Evolutionary conservation across 768 basidiomycete genomes (phyloP).

Genomic region (Clavaria fumosa): DNA sequence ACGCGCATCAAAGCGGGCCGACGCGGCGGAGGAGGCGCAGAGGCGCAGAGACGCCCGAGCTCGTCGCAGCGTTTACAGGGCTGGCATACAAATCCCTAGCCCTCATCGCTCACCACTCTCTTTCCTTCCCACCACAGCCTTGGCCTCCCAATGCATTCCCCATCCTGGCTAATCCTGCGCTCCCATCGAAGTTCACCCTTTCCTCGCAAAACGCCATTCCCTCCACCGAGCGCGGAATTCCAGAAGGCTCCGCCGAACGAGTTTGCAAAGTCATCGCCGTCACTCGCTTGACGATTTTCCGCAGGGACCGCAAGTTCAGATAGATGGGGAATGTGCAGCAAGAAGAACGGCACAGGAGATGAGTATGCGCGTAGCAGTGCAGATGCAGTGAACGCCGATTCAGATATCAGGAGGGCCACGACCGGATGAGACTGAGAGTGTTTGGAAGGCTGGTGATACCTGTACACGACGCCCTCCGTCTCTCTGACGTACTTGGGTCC

Average conservation of each 20-base stretch:
- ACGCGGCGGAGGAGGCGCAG: too few relatives aligned
- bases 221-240: constrained; percentile 50
- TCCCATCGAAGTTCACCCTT: constrained; percentile 59
- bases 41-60: too few relatives aligned
- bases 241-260: constrained; percentile 39
- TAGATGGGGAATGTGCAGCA: constrained; percentile 56
- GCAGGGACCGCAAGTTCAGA: too few relatives aligned
- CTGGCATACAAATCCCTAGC: too few relatives aligned
- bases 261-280: constrained; percentile 5
- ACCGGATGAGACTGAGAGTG: constrained; percentile 17
- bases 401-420: constrained; percentile 68
- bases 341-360: constrained; percentile 63
- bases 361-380: constrained; percentile 56
- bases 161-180: constrained; percentile 19
- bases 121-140: constrained; percentile 29
- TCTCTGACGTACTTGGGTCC: constrained; percentile 76
- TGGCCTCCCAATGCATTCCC: constrained; percentile 22
- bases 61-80: too few relatives aligned
- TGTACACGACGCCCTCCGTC: constrained; percentile 74
- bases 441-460: constrained; percentile 19
- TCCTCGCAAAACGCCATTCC: constrained; percentile 39
- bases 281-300: constrained; percentile 5
- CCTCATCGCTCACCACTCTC: too few relatives aligned
- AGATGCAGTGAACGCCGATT: constrained; percentile 62
- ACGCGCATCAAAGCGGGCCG: too few relatives aligned